Percentiles rank a stretch among this genome's conserved stretches.
Evolutionary conservation across 1,284 basidiomycete genomes (phyloP).

Genomic region (Cystobasidiaceae sp.): DNA sequence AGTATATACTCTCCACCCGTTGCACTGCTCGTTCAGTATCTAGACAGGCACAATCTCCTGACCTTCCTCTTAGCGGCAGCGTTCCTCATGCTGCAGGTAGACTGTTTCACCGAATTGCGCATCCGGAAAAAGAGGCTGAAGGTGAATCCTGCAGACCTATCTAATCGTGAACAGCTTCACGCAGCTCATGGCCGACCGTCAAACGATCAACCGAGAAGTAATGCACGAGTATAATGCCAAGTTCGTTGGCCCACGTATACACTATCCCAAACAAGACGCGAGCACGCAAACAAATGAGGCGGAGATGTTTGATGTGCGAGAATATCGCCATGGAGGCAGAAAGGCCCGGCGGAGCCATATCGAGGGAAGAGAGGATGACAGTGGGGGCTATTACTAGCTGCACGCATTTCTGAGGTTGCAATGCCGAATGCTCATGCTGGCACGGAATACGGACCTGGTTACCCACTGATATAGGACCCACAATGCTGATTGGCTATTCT

Average conservation of each 20-base stretch:
- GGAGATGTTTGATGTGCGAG: constrained; percentile 1
- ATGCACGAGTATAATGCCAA: constrained; percentile 79
- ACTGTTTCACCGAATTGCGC: background rate
- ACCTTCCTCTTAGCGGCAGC: constrained; percentile 31
- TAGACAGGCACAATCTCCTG: constrained; percentile 33
- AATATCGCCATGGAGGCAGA: background rate
- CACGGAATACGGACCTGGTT: too few relatives aligned
- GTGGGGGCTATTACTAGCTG: too few relatives aligned
- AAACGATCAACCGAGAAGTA: constrained; percentile 69
- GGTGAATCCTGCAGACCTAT: constrained; percentile 26
- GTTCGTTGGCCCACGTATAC: constrained; percentile 45
- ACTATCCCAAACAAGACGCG: constrained; percentile 15
- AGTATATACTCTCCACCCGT: constrained; percentile 38
- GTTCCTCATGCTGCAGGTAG: constrained; percentile 27
- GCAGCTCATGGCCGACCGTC: constrained; percentile 65
- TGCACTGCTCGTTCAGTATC: constrained; percentile 38
- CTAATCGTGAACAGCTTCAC: constrained; percentile 63
- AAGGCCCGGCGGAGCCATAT: background rate
- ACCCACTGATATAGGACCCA: too few relatives aligned
- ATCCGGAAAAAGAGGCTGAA: too few relatives aligned
- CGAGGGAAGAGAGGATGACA: background rate
- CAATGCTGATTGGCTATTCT: too few relatives aligned
- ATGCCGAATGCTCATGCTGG: too few relatives aligned
- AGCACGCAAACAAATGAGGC: constrained; percentile 20
- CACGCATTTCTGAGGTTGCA: too few relatives aligned